Conservation (phyloP, 495 filamentous ascomycete species). For the Acidiella bohemica region DNA sequence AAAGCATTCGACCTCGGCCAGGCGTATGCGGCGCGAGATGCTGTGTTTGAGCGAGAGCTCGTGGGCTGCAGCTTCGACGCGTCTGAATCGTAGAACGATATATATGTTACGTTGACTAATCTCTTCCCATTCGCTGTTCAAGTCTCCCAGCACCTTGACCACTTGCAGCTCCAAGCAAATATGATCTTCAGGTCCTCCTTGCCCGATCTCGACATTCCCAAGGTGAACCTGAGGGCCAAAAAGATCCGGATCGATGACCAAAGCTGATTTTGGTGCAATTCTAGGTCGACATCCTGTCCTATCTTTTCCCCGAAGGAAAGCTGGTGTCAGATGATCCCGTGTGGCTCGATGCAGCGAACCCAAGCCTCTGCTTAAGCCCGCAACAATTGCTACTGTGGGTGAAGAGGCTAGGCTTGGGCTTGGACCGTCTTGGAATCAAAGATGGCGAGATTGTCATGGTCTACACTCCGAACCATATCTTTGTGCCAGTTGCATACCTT, state of each 20-base stretch:
- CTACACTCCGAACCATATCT: slow-evolving; percentile 36
- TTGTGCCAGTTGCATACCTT: slow-evolving; percentile 35
- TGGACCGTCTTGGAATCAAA: slow-evolving; percentile 28
- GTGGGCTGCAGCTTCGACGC: too few relatives aligned
- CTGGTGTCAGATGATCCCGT: slow-evolving; percentile 29
- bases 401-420: slow-evolving; percentile 31
- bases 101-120: too few relatives aligned
- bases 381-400: slow-evolving; percentile 31
- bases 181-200: slow-evolving; percentile 29
- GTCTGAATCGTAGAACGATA: too few relatives aligned
- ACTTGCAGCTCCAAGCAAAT: too few relatives aligned
- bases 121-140: too few relatives aligned
- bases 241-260: not conserved
- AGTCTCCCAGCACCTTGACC: too few relatives aligned
- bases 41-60: too few relatives aligned
- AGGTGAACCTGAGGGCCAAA: slow-evolving; percentile 4
- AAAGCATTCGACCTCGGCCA: too few relatives aligned
- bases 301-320: slow-evolving; percentile 32
- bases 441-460: slow-evolving; percentile 36
- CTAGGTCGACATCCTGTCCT: slow-evolving; percentile 31
- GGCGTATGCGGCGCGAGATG: too few relatives aligned
- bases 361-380: slow-evolving; percentile 27
- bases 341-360: slow-evolving; percentile 34
- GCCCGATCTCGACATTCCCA: slow-evolving; percentile 29
- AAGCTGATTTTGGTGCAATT: not conserved